Evolutionary conservation across 2,329 filamentous ascomycete genomes (phyloP).

Genomic region (Didymellaceae sp.): DNA sequence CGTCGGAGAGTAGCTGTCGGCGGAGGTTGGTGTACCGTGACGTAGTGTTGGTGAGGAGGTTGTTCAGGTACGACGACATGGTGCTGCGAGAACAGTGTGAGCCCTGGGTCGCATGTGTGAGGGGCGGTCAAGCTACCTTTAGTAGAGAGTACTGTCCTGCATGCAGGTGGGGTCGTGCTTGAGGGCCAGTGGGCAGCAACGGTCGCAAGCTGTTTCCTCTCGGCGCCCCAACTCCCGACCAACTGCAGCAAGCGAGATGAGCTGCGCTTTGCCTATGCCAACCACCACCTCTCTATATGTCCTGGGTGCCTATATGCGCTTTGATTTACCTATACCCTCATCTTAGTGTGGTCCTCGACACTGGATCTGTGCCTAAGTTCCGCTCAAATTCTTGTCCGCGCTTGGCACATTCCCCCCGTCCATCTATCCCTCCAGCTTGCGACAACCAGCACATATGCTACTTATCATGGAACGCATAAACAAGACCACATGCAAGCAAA

Average conservation of each 20-base stretch:
- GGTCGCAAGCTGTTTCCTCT: slow-evolving; percentile 12
- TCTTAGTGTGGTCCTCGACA: too few species aligned
- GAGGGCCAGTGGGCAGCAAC: slow-evolving; percentile 2
- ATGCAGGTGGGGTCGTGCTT: slow-evolving; percentile 11
- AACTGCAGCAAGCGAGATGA: slow-evolving; percentile 13
- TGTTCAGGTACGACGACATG: slow-evolving; percentile 78
- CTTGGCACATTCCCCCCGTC: too few species aligned
- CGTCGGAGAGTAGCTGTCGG: slow-evolving; percentile 70
- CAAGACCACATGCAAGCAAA: not conserved
- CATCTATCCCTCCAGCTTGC: not conserved
- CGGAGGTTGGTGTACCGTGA: slow-evolving; percentile 65
- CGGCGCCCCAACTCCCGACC: slow-evolving; percentile 14
- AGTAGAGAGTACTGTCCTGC: slow-evolving; percentile 2
- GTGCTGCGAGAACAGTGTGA: slow-evolving; percentile 6
- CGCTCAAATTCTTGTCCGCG: too few species aligned
- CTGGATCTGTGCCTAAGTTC: too few species aligned
- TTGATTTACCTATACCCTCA: not conserved
- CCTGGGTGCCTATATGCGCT: too few species aligned
- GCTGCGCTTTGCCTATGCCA: slow-evolving; percentile 1
- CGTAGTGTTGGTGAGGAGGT: slow-evolving; percentile 65
- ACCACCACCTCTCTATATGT: not conserved
- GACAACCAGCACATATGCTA: not conserved
- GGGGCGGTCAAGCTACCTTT: slow-evolving; percentile 3
- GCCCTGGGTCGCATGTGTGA: not conserved
- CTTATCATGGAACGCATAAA: not conserved